Evolutionary conservation across 2,329 filamentous ascomycete genomes (phyloP).

Genomic region (Rutstroemia sp.): DNA sequence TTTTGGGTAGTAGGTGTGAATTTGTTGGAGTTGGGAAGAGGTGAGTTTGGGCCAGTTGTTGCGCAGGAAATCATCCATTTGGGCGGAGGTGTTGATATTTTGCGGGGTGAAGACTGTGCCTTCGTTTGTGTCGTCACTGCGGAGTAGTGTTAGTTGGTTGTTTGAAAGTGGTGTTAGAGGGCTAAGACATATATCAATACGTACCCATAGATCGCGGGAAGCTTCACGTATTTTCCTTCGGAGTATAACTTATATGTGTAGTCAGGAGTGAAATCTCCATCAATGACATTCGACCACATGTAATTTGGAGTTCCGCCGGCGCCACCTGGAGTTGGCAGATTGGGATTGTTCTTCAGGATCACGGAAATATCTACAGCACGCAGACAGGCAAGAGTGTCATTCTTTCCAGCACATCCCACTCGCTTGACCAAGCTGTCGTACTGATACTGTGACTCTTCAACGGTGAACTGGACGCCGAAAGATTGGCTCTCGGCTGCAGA

Average conservation of each 20-base stretch:
- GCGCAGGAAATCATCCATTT: constrained; percentile 48
- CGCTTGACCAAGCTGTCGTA: constrained; percentile 41
- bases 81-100: constrained; percentile 36
- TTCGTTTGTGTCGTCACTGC: constrained; percentile 53
- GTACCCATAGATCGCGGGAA: constrained; percentile 43
- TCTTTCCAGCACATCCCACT: constrained; percentile 33
- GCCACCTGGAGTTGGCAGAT: constrained; percentile 32
- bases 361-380: constrained; percentile 35
- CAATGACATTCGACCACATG: constrained; percentile 48
- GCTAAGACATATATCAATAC: not conserved
- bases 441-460: constrained; percentile 43
- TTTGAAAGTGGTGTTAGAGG: not conserved
- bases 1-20: constrained; percentile 49
- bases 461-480: constrained; percentile 41
- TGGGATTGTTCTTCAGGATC: constrained; percentile 37
- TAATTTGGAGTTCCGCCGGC: constrained; percentile 35
- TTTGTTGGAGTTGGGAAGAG: constrained; percentile 38
- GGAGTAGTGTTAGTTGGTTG: not conserved
- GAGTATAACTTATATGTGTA: constrained; percentile 42
- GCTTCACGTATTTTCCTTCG: constrained; percentile 42
- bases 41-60: constrained; percentile 51
- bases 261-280: constrained; percentile 44
- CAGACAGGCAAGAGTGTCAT: constrained; percentile 39
- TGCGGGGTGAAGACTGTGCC: constrained; percentile 54
- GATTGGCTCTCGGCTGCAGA: constrained; percentile 45